phyloP scores from a whole-genome alignment of 805 yeast genomes.

The Saccharomycopsis fodiens region DNA sequence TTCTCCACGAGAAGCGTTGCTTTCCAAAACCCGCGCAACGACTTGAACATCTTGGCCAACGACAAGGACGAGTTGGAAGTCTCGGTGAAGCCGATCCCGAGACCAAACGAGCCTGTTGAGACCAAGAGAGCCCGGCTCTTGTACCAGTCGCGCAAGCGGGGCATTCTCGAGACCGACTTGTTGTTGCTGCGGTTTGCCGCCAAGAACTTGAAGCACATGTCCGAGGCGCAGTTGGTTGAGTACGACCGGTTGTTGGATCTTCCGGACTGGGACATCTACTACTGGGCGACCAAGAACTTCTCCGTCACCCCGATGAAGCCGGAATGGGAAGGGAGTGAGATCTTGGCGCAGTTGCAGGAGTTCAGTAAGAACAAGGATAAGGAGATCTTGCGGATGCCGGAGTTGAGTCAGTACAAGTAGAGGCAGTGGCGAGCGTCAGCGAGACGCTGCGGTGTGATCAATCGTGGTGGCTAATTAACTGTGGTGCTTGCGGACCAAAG shows the following conservation, averaged over 20 bases:
- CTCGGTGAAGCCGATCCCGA: constrained; percentile 70
- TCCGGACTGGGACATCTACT: constrained; percentile 98
- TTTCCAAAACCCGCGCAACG: constrained; percentile 4
- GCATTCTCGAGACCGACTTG: constrained; percentile 88
- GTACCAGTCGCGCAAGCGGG: constrained; percentile 91
- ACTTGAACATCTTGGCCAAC: constrained; percentile 5
- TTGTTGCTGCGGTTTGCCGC: constrained; percentile 81
- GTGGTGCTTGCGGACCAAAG: too few relatives aligned
- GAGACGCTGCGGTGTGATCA: too few relatives aligned
- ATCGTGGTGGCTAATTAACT: neutral
- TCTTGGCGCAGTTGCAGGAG: constrained; percentile 60
- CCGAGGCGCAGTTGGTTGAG: constrained; percentile 65
- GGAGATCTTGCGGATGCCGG: constrained; percentile 84
- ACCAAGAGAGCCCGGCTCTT: constrained; percentile 78
- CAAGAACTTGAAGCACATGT: constrained; percentile 52
- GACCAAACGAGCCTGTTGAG: constrained; percentile 66
- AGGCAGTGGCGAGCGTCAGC: too few relatives aligned
- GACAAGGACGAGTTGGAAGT: constrained; percentile 41
- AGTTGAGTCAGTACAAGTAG: constrained; percentile 29
- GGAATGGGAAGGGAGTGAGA: constrained; percentile 63
- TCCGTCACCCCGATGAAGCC: constrained; percentile 82
- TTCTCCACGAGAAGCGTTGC: neutral
- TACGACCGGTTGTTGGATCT: constrained; percentile 83
- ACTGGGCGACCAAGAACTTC: constrained; percentile 89
- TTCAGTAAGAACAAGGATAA: constrained; percentile 65